A percentile compares a stretch with the other conserved stretches of the same genome.
Conservation (phyloP, 441 rosid species). For the Melastoma candidum region DNA sequence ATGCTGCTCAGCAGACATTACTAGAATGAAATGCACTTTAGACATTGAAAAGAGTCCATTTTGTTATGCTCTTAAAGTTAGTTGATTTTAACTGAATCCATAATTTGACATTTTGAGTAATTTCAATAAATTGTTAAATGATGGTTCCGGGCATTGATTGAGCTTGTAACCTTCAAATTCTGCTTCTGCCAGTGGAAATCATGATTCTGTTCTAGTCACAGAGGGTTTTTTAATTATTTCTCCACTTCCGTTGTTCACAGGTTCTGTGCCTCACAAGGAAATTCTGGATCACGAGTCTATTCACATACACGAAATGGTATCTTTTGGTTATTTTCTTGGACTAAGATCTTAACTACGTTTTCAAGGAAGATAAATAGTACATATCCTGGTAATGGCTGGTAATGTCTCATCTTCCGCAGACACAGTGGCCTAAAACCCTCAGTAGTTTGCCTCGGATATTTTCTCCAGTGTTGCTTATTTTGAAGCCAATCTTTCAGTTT, state of each 20-base stretch:
- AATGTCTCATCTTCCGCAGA: conserved; percentile 26
- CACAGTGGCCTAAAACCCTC: conserved; percentile 42
- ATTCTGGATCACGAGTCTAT: conserved; percentile 58
- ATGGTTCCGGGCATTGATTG: too few species aligned
- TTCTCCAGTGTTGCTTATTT: conserved; percentile 50
- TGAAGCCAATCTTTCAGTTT: conserved; percentile 79
- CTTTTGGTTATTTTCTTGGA: background rate
- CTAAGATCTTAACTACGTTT: background rate
- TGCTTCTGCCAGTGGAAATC: too few species aligned
- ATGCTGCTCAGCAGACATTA: too few species aligned
- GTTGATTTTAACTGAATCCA: too few species aligned
- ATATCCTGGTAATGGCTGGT: background rate
- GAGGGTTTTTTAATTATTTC: background rate
- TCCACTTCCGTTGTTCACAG: conserved; percentile 27
- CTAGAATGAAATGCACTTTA: too few species aligned
- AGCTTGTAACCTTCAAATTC: background rate
- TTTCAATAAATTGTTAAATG: too few species aligned
- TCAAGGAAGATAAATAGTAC: background rate
- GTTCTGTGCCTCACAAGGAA: conserved; percentile 78
- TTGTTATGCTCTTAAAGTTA: too few species aligned
- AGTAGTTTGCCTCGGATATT: conserved; percentile 49
- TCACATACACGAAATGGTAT: conserved; percentile 82
- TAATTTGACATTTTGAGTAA: too few species aligned
- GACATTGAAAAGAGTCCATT: too few species aligned
- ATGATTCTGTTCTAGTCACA: background rate